These are phyloP conservation scores for Epichloe uncinata DNA, from an alignment of 2,329 filamentous ascomycete species.

Conservation along the genomic window DNA sequence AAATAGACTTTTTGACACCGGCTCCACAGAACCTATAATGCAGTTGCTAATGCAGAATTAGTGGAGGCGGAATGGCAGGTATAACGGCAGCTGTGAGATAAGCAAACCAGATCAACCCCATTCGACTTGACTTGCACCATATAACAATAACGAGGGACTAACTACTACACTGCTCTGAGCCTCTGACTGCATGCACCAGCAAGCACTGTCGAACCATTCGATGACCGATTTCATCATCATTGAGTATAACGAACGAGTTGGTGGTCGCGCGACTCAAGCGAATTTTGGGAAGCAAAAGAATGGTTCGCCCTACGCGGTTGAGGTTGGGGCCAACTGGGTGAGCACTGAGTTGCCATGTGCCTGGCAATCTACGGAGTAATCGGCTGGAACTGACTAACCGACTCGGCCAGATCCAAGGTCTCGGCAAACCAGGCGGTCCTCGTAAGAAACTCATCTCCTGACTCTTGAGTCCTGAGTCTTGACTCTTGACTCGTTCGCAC, in stretches of 20 bases:
- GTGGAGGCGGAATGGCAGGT: constrained; percentile 47
- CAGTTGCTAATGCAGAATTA: neutral
- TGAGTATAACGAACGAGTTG: constrained; percentile 48
- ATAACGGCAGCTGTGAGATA: constrained; percentile 40
- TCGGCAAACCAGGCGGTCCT: constrained; percentile 12
- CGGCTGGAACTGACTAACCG: constrained; percentile 5
- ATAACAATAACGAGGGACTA: neutral
- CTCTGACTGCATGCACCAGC: constrained; percentile 13
- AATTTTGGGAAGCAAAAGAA: constrained; percentile 37
- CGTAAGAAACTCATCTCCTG: constrained; percentile 7
- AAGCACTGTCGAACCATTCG: constrained; percentile 47
- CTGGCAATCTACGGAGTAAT: neutral
- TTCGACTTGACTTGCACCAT: too few relatives aligned
- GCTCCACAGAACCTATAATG: too few relatives aligned
- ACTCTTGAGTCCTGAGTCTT: neutral
- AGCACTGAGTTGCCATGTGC: neutral
- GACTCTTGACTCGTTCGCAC: neutral
- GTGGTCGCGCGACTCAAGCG: constrained; percentile 46
- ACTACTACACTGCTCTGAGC: neutral
- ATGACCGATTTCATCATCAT: constrained; percentile 51
- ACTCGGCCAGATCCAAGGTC: constrained; percentile 13
- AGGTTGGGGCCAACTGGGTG: constrained; percentile 56
- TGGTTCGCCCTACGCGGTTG: constrained; percentile 43
- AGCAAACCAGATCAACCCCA: neutral
- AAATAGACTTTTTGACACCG: neutral